These are phyloP conservation scores for Thelonectria rubi DNA, from an alignment of 2,329 filamentous ascomycete genomes.

Conservation along the genomic window DNA sequence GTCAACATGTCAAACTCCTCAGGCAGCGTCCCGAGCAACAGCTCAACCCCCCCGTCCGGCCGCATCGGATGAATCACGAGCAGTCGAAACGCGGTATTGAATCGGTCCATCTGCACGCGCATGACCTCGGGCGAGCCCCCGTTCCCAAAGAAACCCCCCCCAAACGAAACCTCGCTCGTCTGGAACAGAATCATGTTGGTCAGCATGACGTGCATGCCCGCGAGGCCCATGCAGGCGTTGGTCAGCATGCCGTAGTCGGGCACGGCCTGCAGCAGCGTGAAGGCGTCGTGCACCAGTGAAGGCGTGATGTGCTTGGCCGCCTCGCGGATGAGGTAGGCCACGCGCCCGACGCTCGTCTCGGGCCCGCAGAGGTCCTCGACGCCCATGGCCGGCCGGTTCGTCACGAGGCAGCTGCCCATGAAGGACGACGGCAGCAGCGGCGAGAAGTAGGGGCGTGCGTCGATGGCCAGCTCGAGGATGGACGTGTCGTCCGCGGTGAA, in stretches of 20 bases:
- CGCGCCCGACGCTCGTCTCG: slow-evolving; percentile 36
- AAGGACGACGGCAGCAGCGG: slow-evolving; percentile 42
- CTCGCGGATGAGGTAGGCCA: slow-evolving; percentile 40
- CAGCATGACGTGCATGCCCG: slow-evolving; percentile 40
- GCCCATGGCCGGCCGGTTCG: slow-evolving; percentile 40
- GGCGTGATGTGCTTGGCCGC: slow-evolving; percentile 39
- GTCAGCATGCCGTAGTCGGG: slow-evolving; percentile 39
- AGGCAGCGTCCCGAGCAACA: slow-evolving; percentile 38
- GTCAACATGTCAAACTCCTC: slow-evolving; percentile 42
- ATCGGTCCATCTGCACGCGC: slow-evolving; percentile 38
- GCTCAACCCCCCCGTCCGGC: slow-evolving; percentile 40
- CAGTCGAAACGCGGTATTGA: slow-evolving; percentile 37
- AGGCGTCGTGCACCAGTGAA: slow-evolving; percentile 42
- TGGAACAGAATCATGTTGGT: slow-evolving; percentile 43
- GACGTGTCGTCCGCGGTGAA: slow-evolving; percentile 38
- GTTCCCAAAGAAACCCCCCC: slow-evolving; percentile 38
- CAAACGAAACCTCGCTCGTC: slow-evolving; percentile 39
- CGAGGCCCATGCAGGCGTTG: slow-evolving; percentile 40
- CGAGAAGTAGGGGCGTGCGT: slow-evolving; percentile 44
- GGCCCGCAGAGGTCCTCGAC: slow-evolving; percentile 42
- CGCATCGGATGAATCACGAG: slow-evolving; percentile 41
- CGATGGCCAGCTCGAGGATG: slow-evolving; percentile 48
- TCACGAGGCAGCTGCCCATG: slow-evolving; percentile 39
- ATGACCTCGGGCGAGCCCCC: slow-evolving; percentile 39
- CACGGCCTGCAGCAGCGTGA: slow-evolving; percentile 40